Conservation (phyloP, 2,329 filamentous ascomycete genomes). For the Monosporascus sp. region DNA sequence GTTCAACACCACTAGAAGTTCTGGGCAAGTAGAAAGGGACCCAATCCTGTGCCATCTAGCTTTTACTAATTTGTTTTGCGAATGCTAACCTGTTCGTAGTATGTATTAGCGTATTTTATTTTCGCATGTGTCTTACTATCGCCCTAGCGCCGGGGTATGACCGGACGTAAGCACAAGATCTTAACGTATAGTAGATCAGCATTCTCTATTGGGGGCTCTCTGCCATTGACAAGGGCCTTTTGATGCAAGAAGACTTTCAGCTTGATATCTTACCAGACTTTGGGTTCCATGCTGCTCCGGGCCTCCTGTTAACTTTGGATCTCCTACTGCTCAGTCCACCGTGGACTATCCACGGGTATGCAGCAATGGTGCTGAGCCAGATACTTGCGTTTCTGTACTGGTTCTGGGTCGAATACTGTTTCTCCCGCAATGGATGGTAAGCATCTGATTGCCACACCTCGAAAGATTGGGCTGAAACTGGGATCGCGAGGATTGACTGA, state of each 20-base stretch:
- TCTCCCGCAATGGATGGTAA: slow-evolving; percentile 58
- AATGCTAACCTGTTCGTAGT: too few species aligned
- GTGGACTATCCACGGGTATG: slow-evolving; percentile 59
- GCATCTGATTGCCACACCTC: slow-evolving; percentile 18
- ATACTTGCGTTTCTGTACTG: slow-evolving; percentile 63
- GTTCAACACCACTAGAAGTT: slow-evolving; percentile 63
- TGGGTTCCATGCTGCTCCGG: slow-evolving; percentile 61
- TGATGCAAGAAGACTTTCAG: slow-evolving; percentile 50
- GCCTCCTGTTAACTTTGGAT: slow-evolving; percentile 59
- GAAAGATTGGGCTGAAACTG: neutral
- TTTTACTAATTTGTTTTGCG: too few species aligned
- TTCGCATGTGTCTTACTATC: too few species aligned
- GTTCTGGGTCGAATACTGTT: slow-evolving; percentile 73
- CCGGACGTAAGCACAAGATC: too few species aligned
- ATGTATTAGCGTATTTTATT: too few species aligned
- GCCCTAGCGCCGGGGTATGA: too few species aligned
- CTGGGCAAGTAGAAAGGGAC: slow-evolving; percentile 26
- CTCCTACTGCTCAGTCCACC: slow-evolving; percentile 65
- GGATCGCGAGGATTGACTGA: neutral
- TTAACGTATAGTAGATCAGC: slow-evolving; percentile 39
- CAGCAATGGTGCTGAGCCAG: slow-evolving; percentile 53
- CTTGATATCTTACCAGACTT: slow-evolving; percentile 53
- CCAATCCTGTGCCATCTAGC: too few species aligned
- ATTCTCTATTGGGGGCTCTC: slow-evolving; percentile 68
- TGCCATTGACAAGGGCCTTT: slow-evolving; percentile 46